These are phyloP conservation scores for Xylariaceae sp. DNA, from an alignment of 2,329 filamentous ascomycete genomes.

Conservation along the genomic window DNA sequence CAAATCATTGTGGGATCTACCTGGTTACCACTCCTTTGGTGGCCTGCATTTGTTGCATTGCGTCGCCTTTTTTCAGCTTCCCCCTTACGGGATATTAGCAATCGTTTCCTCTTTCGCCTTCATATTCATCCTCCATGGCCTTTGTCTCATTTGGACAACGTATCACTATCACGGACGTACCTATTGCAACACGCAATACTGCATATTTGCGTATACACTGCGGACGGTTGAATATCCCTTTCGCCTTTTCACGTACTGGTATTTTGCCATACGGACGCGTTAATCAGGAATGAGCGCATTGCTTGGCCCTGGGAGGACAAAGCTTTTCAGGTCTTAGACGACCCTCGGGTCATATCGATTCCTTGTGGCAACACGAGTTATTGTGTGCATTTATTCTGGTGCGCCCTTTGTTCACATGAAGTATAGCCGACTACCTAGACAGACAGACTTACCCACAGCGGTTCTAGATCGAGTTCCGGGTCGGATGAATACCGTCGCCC, in stretches of 20 bases:
- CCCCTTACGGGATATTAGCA: not conserved
- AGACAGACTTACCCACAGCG: not conserved
- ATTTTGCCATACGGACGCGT: not conserved
- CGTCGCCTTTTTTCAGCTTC: not conserved
- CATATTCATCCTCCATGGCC: not conserved
- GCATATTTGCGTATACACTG: not conserved
- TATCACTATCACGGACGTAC: no score
- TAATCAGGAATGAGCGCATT: conserved; percentile 5
- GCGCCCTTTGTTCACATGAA: not conserved
- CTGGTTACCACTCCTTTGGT: not conserved
- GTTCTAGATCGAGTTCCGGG: not conserved
- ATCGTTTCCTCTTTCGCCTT: no score
- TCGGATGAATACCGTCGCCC: not conserved
- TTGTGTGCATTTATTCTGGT: not conserved
- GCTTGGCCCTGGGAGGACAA: not conserved
- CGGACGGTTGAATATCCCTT: not conserved
- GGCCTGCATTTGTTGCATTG: not conserved
- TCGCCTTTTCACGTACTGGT: not conserved
- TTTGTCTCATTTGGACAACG: not conserved
- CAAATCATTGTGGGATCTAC: not conserved
- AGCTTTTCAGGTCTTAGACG: conserved; percentile 4
- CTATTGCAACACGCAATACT: not conserved
- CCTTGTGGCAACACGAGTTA: conserved; percentile 7
- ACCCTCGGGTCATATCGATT: conserved; percentile 1
- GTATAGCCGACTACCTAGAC: not conserved